Evolutionary conservation across 768 basidiomycete genomes (phyloP).

Genomic region (Steccherinum ochraceum): DNA sequence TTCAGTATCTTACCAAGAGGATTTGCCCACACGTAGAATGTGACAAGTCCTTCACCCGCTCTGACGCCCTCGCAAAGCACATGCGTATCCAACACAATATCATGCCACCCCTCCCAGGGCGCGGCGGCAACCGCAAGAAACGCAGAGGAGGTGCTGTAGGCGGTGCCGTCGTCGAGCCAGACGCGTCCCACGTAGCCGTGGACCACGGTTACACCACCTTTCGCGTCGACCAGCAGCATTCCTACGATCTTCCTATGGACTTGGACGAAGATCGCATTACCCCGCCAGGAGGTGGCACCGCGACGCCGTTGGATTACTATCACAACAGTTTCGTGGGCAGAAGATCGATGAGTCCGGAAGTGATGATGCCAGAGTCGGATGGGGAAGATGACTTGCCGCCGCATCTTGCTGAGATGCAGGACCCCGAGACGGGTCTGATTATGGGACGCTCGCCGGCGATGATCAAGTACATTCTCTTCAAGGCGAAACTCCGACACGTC

Average conservation of each 20-base stretch:
- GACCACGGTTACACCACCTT: constrained; percentile 42
- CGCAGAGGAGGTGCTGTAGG: constrained; percentile 44
- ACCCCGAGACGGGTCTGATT: constrained; percentile 56
- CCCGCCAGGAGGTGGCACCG: background rate
- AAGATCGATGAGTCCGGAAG: constrained; percentile 3
- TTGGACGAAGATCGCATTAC: background rate
- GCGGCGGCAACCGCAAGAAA: constrained; percentile 65
- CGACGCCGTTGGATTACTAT: background rate
- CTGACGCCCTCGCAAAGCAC: constrained; percentile 90
- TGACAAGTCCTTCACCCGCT: constrained; percentile 91
- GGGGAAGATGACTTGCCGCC: constrained; percentile 46
- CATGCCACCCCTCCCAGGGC: constrained; percentile 63
- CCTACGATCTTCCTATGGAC: constrained; percentile 22
- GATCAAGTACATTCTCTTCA: constrained; percentile 67
- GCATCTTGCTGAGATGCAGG: constrained; percentile 43
- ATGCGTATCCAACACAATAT: constrained; percentile 86
- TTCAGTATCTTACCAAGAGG: constrained; percentile 7
- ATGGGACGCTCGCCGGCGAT: constrained; percentile 63
- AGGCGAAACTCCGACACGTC: constrained; percentile 72
- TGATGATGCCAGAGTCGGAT: constrained; percentile 18
- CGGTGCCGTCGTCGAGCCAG: constrained; percentile 19
- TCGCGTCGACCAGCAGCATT: constrained; percentile 44
- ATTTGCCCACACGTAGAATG: too few relatives aligned
- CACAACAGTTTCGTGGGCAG: constrained; percentile 20
- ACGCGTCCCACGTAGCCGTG: constrained; percentile 7